Evolutionary conservation across 371 early-diverging fungal genomes (phyloP), one percentile per base, ranked within the genome.

Genomic region (Rhizopus microsporus): DNA sequence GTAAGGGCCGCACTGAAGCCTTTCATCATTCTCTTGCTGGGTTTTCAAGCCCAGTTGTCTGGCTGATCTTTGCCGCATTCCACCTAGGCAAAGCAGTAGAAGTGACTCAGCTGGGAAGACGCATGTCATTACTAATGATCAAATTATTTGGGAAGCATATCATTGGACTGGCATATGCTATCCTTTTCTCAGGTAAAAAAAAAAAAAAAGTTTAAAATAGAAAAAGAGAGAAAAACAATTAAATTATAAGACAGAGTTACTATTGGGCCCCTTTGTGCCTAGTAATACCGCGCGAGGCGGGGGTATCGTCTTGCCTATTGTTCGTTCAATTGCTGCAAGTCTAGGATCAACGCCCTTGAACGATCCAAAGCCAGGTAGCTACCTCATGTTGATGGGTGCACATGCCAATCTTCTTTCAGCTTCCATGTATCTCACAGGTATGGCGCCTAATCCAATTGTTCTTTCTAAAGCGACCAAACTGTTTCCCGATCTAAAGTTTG

Each of bases 231-330:
- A 38, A 37, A 23, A 16, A 38, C 7, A 33, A 16, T 31, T 9
- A 43, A 17, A 17, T 13, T 5, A 15, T 29, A 17, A 17, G 54
- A 63, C 74, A 63, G 89, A 89, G 63, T 51, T 88, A 15, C 43
- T 77, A 12, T 54, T 89, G 34, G 88, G 85, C 3, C 86, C 90
- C 0, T 86, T 89, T 62, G 85, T 89, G 17, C 90, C 90, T 3
- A 84, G 84, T 32, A 89, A 89, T 59, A 84, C 85, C 0, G 90
- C 90, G n/a, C 78, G 90, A 44, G 88, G 88, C 16, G 89, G 89
- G 9, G 87, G 90, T 15, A 86, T 89, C 34, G 69, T 89, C 1
- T 77, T 79, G 33, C 90, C 90, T 7, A 80, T 89, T 0, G 87
- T 88, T 8, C 72, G 77, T 17, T 85, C 89, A 0, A 79, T 89